Conservation (phyloP, 345 rosid species). For the Eucalyptus erythrocorys region DNA sequence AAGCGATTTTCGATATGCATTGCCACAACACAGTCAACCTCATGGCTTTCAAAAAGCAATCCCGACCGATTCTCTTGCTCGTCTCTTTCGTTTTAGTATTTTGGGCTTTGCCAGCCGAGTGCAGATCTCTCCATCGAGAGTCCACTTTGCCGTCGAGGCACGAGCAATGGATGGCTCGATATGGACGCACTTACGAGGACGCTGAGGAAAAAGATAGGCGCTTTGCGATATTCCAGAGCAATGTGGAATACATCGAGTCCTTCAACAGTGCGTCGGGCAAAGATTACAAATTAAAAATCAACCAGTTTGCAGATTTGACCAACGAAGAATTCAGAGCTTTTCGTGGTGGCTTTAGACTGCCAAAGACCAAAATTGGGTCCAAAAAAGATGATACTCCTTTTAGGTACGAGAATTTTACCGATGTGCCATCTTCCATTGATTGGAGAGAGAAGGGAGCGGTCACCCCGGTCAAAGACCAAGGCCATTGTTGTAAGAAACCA, state of each 20-base stretch:
- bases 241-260: conserved; percentile 15
- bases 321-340: conserved; percentile 39
- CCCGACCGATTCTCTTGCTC: not conserved
- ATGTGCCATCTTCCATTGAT: not conserved
- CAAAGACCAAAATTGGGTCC: not conserved
- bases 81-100: conserved; percentile 3
- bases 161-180: conserved; percentile 17
- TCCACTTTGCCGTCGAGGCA: conserved; percentile 11
- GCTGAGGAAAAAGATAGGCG: conserved; percentile 14
- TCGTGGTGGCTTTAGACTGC: conserved; percentile 21
- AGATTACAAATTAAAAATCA: conserved; percentile 38
- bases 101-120: not conserved
- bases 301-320: conserved; percentile 39
- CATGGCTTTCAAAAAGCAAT: not conserved
- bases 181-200: conserved; percentile 15
- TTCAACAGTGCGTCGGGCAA: conserved; percentile 13
- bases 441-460: conserved; percentile 1
- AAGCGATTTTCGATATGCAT: not conserved
- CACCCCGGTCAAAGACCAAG: not conserved
- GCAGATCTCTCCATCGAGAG: conserved; percentile 4
- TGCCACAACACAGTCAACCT: not conserved
- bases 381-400: not conserved
- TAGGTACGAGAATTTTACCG: not conserved
- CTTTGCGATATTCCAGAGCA: conserved; percentile 22
- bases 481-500: not conserved